Base-by-base conservation (phyloP, 1,284 basidiomycete species). In the Leccinum fuscescens region DNA sequence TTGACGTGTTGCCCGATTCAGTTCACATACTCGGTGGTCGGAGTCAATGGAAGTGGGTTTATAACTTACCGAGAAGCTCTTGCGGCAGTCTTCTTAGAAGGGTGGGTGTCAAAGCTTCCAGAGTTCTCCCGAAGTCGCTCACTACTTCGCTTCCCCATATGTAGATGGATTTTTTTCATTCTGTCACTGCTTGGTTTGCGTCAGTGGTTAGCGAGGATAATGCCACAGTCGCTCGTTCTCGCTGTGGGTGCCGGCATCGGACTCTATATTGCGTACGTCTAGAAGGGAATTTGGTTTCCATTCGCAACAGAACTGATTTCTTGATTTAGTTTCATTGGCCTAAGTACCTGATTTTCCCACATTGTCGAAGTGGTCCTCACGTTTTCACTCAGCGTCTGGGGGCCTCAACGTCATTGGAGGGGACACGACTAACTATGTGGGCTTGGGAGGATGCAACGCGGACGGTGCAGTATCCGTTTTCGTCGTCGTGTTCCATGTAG, bases 1-100 rank as follows among this genome's bases (percentile, higher is more conserved):
- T 39, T 56, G 42, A 66, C 56, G 27, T 42, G 22, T 48, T 42
- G 12, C 3, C 7, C 8, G 24, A 44, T 35, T 37, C 62, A 94
- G 88, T 94, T 96, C 74, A 83, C 93, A 17, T 94, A 92, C 76
- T 93, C 91, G 17, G 86, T 95, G 48, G 93, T 95, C 50, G 93
- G 93, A 7, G 88, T 86, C 74, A 87, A 93, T 66, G 92, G 91
- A 8, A 80, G 82, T 22, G 93, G 93, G 20, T 81, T 84, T 54
- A 87, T 94, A 66, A 81, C 85, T 3, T 96, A 93, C 73, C 79
- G 82, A 20, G 88, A 94, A 74, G 93, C 93, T 0, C 81, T 95
- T n/a, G 86, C 89, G 14, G 93, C 93, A 31, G 90, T 95, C 55
- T 96, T 93, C 75, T 79, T 94, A 63, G 92, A 93, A 79, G 92